Evolutionary conservation across 352 stramenopile species (phyloP).

Genomic region (Globisporangium takayamanum): DNA sequence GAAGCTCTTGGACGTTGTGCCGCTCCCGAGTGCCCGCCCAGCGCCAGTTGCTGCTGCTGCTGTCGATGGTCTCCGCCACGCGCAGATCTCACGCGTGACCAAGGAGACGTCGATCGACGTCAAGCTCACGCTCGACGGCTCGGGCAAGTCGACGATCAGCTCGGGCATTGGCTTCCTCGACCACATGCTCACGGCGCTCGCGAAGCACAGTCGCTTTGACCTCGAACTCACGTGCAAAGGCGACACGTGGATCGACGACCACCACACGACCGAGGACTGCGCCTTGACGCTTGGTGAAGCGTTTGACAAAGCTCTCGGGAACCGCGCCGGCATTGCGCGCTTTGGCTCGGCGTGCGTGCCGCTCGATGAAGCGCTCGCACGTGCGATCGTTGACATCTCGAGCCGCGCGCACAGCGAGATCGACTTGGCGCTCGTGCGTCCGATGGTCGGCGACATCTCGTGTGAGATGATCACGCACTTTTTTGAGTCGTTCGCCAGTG

Average conservation of each 20-base stretch:
- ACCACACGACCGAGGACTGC: conserved; percentile 95
- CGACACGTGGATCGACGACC: conserved; percentile 95
- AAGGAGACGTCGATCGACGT: conserved; percentile 95
- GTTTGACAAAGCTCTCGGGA: conserved; percentile 89
- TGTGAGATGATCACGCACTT: conserved; percentile 96
- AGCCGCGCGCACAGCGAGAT: conserved; percentile 90
- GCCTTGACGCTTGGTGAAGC: conserved; percentile 91
- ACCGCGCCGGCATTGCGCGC: conserved; percentile 81
- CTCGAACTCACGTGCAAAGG: conserved; percentile 86
- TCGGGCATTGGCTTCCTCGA: conserved; percentile 92
- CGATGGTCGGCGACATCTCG: conserved; percentile 84
- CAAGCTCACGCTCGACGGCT: conserved; percentile 83
- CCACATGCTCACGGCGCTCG: conserved; percentile 86
- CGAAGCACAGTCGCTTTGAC: conserved; percentile 89
- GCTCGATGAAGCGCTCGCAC: conserved; percentile 87
- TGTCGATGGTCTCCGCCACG: conserved; percentile 17
- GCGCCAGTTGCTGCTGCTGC: not conserved
- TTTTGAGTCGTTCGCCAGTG: conserved; percentile 91
- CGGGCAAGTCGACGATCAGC: conserved; percentile 74
- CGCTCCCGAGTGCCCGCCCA: conserved; percentile 5
- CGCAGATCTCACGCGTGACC: conserved; percentile 71
- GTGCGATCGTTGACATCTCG: conserved; percentile 93
- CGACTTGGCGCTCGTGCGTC: conserved; percentile 78
- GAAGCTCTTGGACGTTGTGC: conserved; percentile 79
- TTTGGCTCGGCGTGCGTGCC: conserved; percentile 86